Evolutionary conservation across 2,329 filamentous ascomycete species (phyloP), one percentile per base, ranked within the genome.

Genomic region (Colletotrichum nymphaeae): DNA sequence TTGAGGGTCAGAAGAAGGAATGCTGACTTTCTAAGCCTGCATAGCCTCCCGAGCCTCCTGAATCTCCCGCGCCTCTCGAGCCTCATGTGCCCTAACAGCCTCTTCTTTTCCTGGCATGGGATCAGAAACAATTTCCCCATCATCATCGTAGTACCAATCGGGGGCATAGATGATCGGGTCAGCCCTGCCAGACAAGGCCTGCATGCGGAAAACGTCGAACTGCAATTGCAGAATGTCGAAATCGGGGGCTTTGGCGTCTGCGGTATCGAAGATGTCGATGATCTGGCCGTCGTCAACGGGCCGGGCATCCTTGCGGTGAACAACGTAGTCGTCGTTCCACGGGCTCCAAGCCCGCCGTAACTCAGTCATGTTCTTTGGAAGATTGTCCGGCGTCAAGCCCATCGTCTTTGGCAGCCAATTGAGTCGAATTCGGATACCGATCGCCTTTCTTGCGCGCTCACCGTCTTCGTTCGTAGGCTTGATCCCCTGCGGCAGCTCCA

Each of bases 391-490:
- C 11, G 52, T 24, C 22, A 24, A 16, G 24, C n/a, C 4, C 52
- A 8, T 55, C 4, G 52, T 55, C 0, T 0, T 16, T 3, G 0
- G n/a, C 0, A 55, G n/a, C 52, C 52, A 55, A 1, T 55, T 0
- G n/a, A 24, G 22, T 26, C 22, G 52, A 14, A 26, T 0, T 4
- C 52, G n/a, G 4, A 26, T 55, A 16, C 52, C 52, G 7, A 46
- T 46, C 7, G 42, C 4, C 42, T 19, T 8, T 6, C 16, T 19
- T 16, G 14, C 16, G 16, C 14, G 14, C 42, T 46, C 16, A 0
- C 5, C 16, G 16, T 19, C 42, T 2, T 46, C 35, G 5, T 46
- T 14, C 0, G 14, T n/a, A 16, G 42, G 14, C 42, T 46, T 8
- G 7, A 4, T n/a, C 0, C 19, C 42, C 42, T 46, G 35, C 35